phyloP scores from a whole-genome alignment of 1,139 yeast genomes.

The Maudiozyma humilis region DNA sequence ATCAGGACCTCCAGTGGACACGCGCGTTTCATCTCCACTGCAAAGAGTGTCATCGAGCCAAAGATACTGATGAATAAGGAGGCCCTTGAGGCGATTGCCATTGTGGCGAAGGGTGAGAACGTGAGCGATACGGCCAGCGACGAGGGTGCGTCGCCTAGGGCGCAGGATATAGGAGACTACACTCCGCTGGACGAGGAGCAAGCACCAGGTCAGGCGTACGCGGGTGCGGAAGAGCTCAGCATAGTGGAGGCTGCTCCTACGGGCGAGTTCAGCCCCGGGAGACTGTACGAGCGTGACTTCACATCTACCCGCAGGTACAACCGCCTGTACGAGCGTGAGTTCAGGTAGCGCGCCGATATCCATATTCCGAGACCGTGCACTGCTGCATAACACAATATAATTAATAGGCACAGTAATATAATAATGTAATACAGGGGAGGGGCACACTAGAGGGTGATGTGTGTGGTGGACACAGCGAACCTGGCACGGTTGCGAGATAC shows the following conservation, averaged over 20 bases:
- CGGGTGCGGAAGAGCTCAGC: neutral
- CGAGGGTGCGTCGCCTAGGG: neutral
- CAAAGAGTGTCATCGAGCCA: slow-evolving; percentile 29
- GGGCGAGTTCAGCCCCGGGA: neutral
- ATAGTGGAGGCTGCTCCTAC: too few relatives aligned
- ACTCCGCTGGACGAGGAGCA: neutral
- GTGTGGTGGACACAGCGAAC: too few relatives aligned
- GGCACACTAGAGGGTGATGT: too few relatives aligned
- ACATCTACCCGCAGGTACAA: neutral
- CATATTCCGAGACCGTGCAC: too few relatives aligned
- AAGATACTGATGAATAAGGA: slow-evolving; percentile 28
- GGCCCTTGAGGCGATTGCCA: slow-evolving; percentile 31
- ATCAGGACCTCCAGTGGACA: slow-evolving; percentile 31
- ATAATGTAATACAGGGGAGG: too few relatives aligned
- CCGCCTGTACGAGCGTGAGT: neutral
- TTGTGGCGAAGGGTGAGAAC: slow-evolving; percentile 17
- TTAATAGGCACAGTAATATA: too few relatives aligned
- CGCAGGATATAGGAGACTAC: neutral
- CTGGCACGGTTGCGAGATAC: too few relatives aligned
- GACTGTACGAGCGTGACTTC: neutral
- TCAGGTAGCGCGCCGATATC: too few relatives aligned
- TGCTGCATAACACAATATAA: too few relatives aligned
- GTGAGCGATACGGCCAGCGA: neutral
- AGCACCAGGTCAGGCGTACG: neutral
- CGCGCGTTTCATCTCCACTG: slow-evolving; percentile 31